Evolutionary conservation across 2,329 filamentous ascomycete genomes (phyloP).

Genomic region (Xylariaceae sp.): DNA sequence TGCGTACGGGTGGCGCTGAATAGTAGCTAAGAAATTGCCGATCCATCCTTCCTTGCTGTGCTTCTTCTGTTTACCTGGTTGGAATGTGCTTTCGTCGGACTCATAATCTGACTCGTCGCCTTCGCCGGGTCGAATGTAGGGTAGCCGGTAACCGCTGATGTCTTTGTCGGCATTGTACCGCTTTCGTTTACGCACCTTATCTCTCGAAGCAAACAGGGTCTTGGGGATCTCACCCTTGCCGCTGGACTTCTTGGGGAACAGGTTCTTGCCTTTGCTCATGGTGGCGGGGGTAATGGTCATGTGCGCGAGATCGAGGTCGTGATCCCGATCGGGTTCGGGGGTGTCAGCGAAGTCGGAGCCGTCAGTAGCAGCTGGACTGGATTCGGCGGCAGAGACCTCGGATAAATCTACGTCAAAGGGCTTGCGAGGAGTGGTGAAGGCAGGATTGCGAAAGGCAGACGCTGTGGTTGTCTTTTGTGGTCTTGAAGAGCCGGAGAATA

Average conservation of each 20-base stretch:
- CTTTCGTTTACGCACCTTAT: conserved; percentile 52
- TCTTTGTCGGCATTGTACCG: conserved; percentile 49
- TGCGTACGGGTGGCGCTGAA: conserved; percentile 56
- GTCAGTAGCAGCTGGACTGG: conserved; percentile 58
- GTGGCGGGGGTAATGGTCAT: conserved; percentile 49
- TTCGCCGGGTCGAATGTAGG: conserved; percentile 39
- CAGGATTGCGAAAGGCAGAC: conserved; percentile 57
- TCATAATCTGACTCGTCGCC: conserved; percentile 47
- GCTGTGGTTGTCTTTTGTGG: conserved; percentile 39
- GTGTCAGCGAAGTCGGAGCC: conserved; percentile 51
- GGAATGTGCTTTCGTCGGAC: conserved; percentile 42
- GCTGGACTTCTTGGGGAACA: conserved; percentile 40
- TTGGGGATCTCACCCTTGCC: conserved; percentile 63
- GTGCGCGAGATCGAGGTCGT: conserved; percentile 37
- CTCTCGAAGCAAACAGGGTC: conserved; percentile 35
- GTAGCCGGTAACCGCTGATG: conserved; percentile 44
- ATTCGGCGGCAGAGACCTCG: conserved; percentile 55
- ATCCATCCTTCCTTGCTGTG: conserved; percentile 38
- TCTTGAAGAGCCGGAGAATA: conserved; percentile 42
- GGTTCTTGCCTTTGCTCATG: conserved; percentile 40
- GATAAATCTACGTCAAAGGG: conserved; percentile 53
- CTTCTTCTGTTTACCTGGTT: conserved; percentile 21
- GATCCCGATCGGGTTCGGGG: conserved; percentile 49
- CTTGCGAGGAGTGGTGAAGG: conserved; percentile 61
- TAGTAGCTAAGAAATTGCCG: conserved; percentile 43